Base-by-base conservation (phyloP, 352 stramenopile genomes). In the Phytophthora cactorum region DNA sequence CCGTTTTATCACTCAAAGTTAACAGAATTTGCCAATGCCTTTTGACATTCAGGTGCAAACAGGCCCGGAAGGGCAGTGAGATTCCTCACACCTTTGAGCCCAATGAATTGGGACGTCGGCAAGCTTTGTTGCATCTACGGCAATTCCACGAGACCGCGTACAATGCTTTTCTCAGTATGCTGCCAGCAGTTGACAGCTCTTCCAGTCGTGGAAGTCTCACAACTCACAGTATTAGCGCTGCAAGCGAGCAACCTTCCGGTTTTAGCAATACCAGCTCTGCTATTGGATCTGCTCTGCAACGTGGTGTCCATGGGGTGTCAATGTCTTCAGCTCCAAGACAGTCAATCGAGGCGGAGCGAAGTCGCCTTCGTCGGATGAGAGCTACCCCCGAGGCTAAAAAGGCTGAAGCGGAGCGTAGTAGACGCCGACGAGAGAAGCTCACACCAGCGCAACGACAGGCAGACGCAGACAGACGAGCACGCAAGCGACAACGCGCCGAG, bases 401-500 rank as follows among this genome's bases (percentile, higher is more conserved):
- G n/a, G 56, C 77, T 0, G 85, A 93, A 46, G 81, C 81, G 0
- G 59, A 79, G 41, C 82, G 85, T 6, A 93, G 85, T 51, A 84
- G 74, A 57, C 73, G 79, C 55, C 79, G 85, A 32, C 74, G 85
- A 52, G 82, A 90, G 51, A 81, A 70, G 32, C 67, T 90, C 25
- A 93, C 85, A 3, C 85, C 85, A 0, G 79, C 75, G 14, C 82
- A 91, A 58, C 77, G 82, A 2, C 85, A 93, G 47, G 79, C 72
- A 5, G 85, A 91, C 58, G 79, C 75, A 14, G 81, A 93, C n/a
- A 75, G 82, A 41, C 81, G 85, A 27, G 74, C 79, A 28, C 75
- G 80, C 14, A 91, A 90, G 57, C 73, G 81, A 28, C 86, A 86
- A 44, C 64, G 78, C 0, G 45, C 72, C 1, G 80, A 88, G 17